Conservation (phyloP, 768 basidiomycete genomes). For the Rhodosporidiobolus sp. region DNA sequence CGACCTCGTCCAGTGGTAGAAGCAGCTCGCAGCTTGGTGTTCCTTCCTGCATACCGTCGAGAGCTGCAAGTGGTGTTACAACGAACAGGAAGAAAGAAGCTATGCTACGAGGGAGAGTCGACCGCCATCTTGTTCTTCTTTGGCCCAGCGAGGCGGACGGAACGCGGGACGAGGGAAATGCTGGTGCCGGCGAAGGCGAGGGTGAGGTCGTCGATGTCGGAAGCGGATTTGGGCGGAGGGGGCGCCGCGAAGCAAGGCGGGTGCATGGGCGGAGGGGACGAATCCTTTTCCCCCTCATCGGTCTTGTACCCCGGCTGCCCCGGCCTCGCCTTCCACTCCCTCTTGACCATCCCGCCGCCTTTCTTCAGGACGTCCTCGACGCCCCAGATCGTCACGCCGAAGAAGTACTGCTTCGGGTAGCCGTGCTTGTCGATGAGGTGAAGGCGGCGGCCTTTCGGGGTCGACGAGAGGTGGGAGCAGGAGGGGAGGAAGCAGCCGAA, state of each 20-base stretch:
- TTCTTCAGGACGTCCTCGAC: slow-evolving; percentile 20
- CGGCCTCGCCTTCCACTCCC: slow-evolving; percentile 30
- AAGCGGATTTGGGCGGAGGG: neutral
- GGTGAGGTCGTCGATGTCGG: slow-evolving; percentile 24
- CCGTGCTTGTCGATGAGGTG: slow-evolving; percentile 41
- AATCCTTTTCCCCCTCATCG: neutral
- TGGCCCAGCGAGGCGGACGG: neutral
- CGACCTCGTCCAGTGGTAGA: neutral
- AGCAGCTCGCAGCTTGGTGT: too few relatives aligned
- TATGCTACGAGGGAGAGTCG: neutral
- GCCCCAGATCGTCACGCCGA: slow-evolving; percentile 32
- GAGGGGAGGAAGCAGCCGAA: slow-evolving; percentile 34
- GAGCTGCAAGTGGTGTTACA: too few relatives aligned
- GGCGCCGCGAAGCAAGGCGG: neutral
- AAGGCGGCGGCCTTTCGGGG: slow-evolving; percentile 38
- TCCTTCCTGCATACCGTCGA: too few relatives aligned
- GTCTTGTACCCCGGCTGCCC: neutral
- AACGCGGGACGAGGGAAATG: slow-evolving; percentile 25
- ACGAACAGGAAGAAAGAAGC: too few relatives aligned
- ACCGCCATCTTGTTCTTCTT: slow-evolving; percentile 16
- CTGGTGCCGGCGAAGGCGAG: slow-evolving; percentile 6
- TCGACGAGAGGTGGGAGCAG: slow-evolving; percentile 24
- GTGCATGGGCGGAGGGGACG: neutral
- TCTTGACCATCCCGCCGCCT: slow-evolving; percentile 28
- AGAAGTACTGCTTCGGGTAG: slow-evolving; percentile 40